These are phyloP conservation scores for Dryadomyces quercus-mongolicae DNA, from an alignment of 2,329 filamentous ascomycete genomes.

Conservation along the genomic window DNA sequence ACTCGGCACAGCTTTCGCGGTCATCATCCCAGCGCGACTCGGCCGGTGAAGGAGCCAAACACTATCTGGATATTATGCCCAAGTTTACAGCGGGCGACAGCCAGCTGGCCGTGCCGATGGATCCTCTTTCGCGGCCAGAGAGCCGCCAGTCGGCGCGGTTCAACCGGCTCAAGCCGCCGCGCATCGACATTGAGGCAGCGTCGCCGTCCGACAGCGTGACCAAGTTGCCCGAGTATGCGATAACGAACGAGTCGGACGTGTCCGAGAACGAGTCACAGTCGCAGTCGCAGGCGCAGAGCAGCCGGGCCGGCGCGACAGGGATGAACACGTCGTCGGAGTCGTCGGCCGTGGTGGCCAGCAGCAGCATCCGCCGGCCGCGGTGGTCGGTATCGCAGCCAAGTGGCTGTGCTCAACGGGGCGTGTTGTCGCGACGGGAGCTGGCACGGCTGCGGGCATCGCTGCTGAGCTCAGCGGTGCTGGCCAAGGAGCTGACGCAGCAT, in stretches of 20 bases:
- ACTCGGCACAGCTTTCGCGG: conserved; percentile 19
- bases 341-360: background rate
- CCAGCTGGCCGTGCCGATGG: background rate
- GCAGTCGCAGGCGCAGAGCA: too few species aligned
- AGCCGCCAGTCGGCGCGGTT: conserved; percentile 32
- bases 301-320: too few species aligned
- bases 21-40: conserved; percentile 15
- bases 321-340: too few species aligned
- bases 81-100: conserved; percentile 24
- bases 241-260: background rate
- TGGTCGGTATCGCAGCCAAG: conserved; percentile 12
- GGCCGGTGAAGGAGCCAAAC: conserved; percentile 12
- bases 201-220: conserved; percentile 23
- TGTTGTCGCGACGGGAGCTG: conserved; percentile 50
- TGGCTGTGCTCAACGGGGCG: background rate
- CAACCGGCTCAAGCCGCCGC: conserved; percentile 35
- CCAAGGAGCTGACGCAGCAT: conserved; percentile 55
- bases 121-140: conserved; percentile 18
- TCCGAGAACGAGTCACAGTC: conserved; percentile 9
- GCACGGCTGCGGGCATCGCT: conserved; percentile 67
- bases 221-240: background rate
- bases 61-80: conserved; percentile 40
- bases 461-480: conserved; percentile 79
- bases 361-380: conserved; percentile 16
- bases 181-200: conserved; percentile 32